phyloP scores from a whole-genome alignment of 169 alveolate species.

The Cryptosporidium canis region DNA sequence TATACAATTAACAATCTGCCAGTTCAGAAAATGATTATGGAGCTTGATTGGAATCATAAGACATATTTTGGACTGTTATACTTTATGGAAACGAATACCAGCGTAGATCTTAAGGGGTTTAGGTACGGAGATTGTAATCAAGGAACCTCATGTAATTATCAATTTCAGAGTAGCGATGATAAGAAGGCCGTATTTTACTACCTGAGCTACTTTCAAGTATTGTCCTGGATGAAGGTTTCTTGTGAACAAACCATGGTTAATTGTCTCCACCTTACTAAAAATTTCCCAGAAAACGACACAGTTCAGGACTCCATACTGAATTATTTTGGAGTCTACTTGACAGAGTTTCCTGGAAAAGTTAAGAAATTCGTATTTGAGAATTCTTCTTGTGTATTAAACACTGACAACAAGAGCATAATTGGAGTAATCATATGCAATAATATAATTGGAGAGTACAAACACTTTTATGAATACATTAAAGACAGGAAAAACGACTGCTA shows the following conservation, averaged over 20 bases:
- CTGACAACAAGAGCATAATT: not conserved
- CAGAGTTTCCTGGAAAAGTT: not conserved
- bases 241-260: not conserved
- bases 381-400: constrained; percentile 27
- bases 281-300: not conserved
- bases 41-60: not conserved
- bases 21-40: not conserved
- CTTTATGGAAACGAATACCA: constrained; percentile 15
- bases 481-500: not conserved
- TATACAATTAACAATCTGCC: not conserved
- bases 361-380: constrained; percentile 1
- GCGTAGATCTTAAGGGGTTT: not conserved
- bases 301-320: not conserved
- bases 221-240: constrained; percentile 11
- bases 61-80: not conserved
- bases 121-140: not conserved
- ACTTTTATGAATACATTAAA: not conserved
- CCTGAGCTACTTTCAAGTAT: constrained; percentile 27
- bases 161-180: not conserved
- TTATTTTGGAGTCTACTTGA: not conserved
- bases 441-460: not conserved
- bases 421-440: not conserved
- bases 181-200: not conserved
- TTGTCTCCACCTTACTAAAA: constrained; percentile 23
- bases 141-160: not conserved